phyloP scores from a whole-genome alignment of 2,329 filamentous ascomycete species.

The Rutstroemia sp. region DNA sequence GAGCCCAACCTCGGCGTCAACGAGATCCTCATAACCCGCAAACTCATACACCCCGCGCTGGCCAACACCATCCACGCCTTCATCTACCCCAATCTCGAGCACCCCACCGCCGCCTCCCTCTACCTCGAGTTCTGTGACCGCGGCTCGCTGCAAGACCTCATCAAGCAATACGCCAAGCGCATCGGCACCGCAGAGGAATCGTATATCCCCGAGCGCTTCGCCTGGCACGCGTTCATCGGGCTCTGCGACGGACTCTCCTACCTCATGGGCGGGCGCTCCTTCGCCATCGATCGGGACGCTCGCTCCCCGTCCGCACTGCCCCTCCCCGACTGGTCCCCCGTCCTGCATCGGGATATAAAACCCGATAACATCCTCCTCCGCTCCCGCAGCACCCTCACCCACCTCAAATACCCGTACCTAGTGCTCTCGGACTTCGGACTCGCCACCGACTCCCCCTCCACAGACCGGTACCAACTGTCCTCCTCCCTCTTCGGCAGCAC shows the following conservation, averaged over 20 bases:
- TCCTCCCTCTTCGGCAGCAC: constrained; percentile 10
- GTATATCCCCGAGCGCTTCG: constrained; percentile 19
- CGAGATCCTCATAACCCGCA: constrained; percentile 20
- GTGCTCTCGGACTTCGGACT: constrained; percentile 27
- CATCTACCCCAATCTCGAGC: constrained; percentile 2
- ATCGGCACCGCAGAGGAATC: neutral
- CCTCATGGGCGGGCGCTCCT: constrained; percentile 15
- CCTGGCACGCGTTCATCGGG: constrained; percentile 25
- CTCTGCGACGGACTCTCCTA: constrained; percentile 24
- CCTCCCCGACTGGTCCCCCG: constrained; percentile 17
- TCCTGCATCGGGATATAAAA: constrained; percentile 27
- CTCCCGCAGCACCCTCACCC: constrained; percentile 18
- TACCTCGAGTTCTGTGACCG: constrained; percentile 27
- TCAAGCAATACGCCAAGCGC: constrained; percentile 13
- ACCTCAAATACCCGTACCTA: constrained; percentile 21
- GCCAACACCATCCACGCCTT: constrained; percentile 19
- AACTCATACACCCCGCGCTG: constrained; percentile 18
- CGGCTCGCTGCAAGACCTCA: constrained; percentile 21
- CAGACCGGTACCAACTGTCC: constrained; percentile 3
- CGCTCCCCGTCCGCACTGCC: neutral
- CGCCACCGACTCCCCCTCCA: constrained; percentile 14
- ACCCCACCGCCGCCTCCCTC: constrained; percentile 14
- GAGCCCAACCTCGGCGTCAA: neutral
- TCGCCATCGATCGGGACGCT: constrained; percentile 7
- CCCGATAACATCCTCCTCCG: constrained; percentile 26